These are phyloP conservation scores for Globisporangium camurandrum DNA, from an alignment of 352 stramenopile species.

Conservation along the genomic window DNA sequence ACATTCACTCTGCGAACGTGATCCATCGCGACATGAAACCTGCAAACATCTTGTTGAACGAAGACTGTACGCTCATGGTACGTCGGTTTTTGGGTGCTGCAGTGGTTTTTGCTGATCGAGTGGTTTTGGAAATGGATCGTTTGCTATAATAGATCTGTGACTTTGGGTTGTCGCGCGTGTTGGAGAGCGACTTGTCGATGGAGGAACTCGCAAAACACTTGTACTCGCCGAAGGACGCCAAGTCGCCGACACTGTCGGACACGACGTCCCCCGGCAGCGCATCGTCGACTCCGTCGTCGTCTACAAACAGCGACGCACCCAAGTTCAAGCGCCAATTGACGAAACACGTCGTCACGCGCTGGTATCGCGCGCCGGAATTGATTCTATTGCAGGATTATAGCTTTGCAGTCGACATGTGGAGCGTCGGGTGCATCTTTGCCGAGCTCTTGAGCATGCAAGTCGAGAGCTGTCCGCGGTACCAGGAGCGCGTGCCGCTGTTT, in stretches of 20 bases:
- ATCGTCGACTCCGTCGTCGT: slow-evolving; percentile 64
- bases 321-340: slow-evolving; percentile 91
- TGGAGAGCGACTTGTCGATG: slow-evolving; percentile 70
- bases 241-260: slow-evolving; percentile 71
- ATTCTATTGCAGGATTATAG: slow-evolving; percentile 96
- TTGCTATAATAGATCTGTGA: slow-evolving; percentile 86
- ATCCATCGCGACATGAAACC: slow-evolving; percentile 89
- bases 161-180: slow-evolving; percentile 77
- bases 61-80: slow-evolving; percentile 82
- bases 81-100: too few relatives aligned
- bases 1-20: slow-evolving; percentile 91
- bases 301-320: slow-evolving; percentile 27
- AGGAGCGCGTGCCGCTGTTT: slow-evolving; percentile 80
- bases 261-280: slow-evolving; percentile 49
- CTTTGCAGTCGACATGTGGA: slow-evolving; percentile 99
- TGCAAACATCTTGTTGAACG: slow-evolving; percentile 85
- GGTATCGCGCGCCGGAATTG: slow-evolving; percentile 95
- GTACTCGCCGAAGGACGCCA: slow-evolving; percentile 72
- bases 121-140: too few relatives aligned
- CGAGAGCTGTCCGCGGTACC: slow-evolving; percentile 78
- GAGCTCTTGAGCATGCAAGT: slow-evolving; percentile 86
- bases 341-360: slow-evolving; percentile 98
- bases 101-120: background rate
- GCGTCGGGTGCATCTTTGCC: slow-evolving; percentile 93
- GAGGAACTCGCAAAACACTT: slow-evolving; percentile 70